Percentiles rank a stretch among this genome's conserved stretches.
These are phyloP conservation scores for Cladophialophora psammophila DNA, from an alignment of 2,329 filamentous ascomycete genomes.

Conservation along the genomic window DNA sequence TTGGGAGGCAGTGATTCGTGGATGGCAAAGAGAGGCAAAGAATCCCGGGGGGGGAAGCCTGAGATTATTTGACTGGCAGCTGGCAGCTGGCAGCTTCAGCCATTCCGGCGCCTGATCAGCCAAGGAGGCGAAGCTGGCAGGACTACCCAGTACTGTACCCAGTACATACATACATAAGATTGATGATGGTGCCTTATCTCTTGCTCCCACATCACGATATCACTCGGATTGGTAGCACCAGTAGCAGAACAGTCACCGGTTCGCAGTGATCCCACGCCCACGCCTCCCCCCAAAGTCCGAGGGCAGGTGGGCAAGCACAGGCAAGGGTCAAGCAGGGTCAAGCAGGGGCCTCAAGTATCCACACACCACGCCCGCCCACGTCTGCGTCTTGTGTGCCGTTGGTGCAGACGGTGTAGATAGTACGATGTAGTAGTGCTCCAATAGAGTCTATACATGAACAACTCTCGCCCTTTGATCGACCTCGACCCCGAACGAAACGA, in stretches of 20 bases:
- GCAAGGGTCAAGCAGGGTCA: background rate
- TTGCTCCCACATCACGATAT: background rate
- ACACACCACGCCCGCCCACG: slow-evolving; percentile 5
- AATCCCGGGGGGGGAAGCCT: slow-evolving; percentile 1
- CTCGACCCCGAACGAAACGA: slow-evolving; percentile 3
- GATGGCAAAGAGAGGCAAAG: slow-evolving; percentile 5
- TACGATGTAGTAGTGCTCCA: background rate
- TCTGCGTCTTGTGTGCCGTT: background rate
- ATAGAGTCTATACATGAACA: slow-evolving; percentile 2
- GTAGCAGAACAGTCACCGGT: background rate
- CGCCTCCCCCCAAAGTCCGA: slow-evolving; percentile 8
- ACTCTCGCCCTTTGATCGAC: background rate
- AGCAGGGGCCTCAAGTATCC: background rate
- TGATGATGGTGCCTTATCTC: slow-evolving; percentile 1
- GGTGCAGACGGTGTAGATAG: background rate
- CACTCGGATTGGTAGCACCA: background rate
- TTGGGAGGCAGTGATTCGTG: background rate
- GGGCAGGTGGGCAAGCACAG: background rate
- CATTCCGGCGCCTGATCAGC: slow-evolving; percentile 1
- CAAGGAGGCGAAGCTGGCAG: background rate
- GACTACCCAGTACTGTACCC: too few species aligned
- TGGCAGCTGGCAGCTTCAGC: background rate
- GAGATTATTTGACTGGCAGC: background rate
- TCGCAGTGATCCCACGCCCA: background rate
- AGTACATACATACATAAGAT: too few species aligned